A percentile compares a stretch with the other conserved stretches of the same genome.
These are phyloP conservation scores for Suillus lakei DNA, from an alignment of 768 basidiomycete species.

Conservation along the genomic window DNA sequence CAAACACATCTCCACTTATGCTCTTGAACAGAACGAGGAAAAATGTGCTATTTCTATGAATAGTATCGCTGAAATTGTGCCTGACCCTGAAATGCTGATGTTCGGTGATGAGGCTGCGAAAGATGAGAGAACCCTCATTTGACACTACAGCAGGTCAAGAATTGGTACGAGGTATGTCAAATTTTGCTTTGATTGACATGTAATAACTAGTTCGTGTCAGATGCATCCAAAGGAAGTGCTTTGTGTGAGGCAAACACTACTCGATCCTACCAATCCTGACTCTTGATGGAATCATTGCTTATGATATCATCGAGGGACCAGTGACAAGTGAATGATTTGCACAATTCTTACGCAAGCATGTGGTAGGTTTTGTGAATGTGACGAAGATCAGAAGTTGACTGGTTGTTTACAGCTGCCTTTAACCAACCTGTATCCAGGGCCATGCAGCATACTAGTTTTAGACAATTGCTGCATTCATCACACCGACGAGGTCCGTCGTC, in stretches of 20 bases:
- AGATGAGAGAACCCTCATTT: constrained; percentile 19
- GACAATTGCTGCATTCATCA: constrained; percentile 33
- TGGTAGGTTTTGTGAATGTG: constrained; percentile 10
- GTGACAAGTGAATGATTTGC: constrained; percentile 15
- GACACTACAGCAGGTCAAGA: not conserved
- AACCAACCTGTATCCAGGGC: constrained; percentile 18
- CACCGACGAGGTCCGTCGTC: constrained; percentile 19
- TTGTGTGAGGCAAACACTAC: constrained; percentile 15
- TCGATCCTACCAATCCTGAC: constrained; percentile 25
- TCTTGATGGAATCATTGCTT: constrained; percentile 23
- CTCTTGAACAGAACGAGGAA: constrained; percentile 19
- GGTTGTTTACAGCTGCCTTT: constrained; percentile 10
- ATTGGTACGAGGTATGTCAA: not conserved
- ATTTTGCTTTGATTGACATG: not conserved
- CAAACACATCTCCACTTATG: constrained; percentile 16
- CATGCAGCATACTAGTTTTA: constrained; percentile 25
- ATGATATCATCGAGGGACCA: constrained; percentile 22
- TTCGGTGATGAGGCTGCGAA: constrained; percentile 25
- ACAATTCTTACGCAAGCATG: constrained; percentile 15
- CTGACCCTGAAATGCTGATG: constrained; percentile 25
- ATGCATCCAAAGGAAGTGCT: constrained; percentile 9
- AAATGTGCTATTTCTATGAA: constrained; percentile 15
- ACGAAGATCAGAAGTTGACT: not conserved
- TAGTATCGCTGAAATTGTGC: constrained; percentile 11
- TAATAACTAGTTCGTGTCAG: constrained; percentile 4